Conservation (phyloP, 768 basidiomycete genomes). For the Rhodotorula taiwanensis region DNA sequence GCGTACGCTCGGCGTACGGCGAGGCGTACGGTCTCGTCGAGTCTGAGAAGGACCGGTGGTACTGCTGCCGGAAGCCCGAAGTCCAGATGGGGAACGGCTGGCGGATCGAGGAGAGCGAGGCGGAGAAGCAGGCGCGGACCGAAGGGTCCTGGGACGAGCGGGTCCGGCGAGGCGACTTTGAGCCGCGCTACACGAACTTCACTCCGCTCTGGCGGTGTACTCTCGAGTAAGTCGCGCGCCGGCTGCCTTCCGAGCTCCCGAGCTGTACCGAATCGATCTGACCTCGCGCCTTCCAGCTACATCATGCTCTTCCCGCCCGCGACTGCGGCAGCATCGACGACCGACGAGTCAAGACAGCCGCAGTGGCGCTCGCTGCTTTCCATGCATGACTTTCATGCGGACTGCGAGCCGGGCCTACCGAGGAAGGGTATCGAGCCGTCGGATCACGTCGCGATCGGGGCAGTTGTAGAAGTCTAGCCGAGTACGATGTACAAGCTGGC, state of each 20-base stretch:
- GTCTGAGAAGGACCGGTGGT: conserved; percentile 26
- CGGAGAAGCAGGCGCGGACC: conserved; percentile 56
- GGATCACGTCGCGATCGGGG: conserved; percentile 76
- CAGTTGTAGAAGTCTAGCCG: conserved; percentile 53
- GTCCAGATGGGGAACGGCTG: conserved; percentile 42
- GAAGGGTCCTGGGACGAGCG: conserved; percentile 41
- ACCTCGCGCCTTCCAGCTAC: too few species aligned
- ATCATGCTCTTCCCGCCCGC: conserved; percentile 58
- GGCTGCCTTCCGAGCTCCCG: too few species aligned
- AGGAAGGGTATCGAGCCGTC: conserved; percentile 68
- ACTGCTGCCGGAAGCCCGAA: conserved; percentile 16
- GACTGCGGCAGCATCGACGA: conserved; percentile 17
- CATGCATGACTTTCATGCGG: conserved; percentile 53
- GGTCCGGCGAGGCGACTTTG: conserved; percentile 31
- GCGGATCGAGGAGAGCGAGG: conserved; percentile 48
- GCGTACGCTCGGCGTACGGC: conserved; percentile 29
- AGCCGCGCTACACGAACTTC: conserved; percentile 32
- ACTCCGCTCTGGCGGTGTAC: conserved; percentile 34
- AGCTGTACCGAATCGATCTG: too few species aligned
- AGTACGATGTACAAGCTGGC: too few species aligned
- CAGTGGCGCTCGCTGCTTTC: conserved; percentile 53
- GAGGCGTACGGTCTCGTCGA: conserved; percentile 37
- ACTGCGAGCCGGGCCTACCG: conserved; percentile 70
- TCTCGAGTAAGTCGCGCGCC: conserved; percentile 12
- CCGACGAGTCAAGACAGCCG: neutral